Conservation (phyloP, 2,329 filamentous ascomycete genomes). For the Cladosporium oxysporum region DNA sequence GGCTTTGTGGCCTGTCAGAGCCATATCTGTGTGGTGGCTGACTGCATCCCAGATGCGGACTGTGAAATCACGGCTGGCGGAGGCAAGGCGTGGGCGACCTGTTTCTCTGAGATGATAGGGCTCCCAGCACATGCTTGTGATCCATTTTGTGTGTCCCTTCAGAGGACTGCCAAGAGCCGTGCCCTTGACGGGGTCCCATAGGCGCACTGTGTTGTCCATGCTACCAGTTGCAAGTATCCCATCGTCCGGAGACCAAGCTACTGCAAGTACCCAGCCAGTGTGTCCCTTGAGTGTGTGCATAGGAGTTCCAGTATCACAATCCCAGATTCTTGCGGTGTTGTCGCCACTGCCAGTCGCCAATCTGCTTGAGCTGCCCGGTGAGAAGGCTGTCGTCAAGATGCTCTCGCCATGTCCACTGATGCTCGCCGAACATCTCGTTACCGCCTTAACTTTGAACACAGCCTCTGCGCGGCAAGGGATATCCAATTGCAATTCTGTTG, state of each 20-base stretch:
- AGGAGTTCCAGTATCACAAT: constrained; percentile 90
- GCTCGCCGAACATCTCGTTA: constrained; percentile 83
- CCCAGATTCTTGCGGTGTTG: constrained; percentile 88
- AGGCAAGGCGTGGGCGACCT: constrained; percentile 77
- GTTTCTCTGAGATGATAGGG: constrained; percentile 80
- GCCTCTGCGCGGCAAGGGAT: constrained; percentile 78
- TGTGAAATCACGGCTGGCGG: constrained; percentile 85
- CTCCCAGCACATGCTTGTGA: constrained; percentile 87
- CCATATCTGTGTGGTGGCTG: constrained; percentile 74
- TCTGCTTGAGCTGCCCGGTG: constrained; percentile 71
- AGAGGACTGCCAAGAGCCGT: constrained; percentile 69
- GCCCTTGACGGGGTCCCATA: constrained; percentile 86
- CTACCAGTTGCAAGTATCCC: constrained; percentile 81
- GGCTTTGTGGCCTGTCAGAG: constrained; percentile 84
- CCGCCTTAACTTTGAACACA: constrained; percentile 88
- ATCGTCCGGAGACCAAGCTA: constrained; percentile 84
- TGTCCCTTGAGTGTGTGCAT: constrained; percentile 84
- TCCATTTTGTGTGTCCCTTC: constrained; percentile 86
- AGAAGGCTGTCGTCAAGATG: constrained; percentile 84
- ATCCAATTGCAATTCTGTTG: constrained; percentile 62
- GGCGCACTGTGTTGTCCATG: constrained; percentile 87
- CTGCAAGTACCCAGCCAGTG: constrained; percentile 83
- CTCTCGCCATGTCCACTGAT: constrained; percentile 91
- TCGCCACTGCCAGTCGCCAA: constrained; percentile 91
- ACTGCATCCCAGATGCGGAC: constrained; percentile 85